These are phyloP conservation scores for Prinsepia uniflora DNA, from an alignment of 306 rosid genomes.

Conservation along the genomic window DNA sequence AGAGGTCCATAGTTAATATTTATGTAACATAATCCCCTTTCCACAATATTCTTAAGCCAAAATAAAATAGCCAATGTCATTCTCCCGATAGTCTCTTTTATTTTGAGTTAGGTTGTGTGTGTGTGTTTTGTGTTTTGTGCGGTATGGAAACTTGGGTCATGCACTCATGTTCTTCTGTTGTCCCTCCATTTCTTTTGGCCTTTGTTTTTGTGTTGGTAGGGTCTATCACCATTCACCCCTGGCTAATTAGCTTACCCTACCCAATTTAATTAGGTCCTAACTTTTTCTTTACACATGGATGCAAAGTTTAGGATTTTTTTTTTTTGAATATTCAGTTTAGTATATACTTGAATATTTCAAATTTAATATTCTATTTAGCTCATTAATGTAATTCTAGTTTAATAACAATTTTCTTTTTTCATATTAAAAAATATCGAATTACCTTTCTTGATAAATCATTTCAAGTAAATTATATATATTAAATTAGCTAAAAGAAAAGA, in stretches of 20 bases:
- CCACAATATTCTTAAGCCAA: too few relatives aligned
- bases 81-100: slow-evolving; percentile 27
- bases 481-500: too few relatives aligned
- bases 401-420: too few relatives aligned
- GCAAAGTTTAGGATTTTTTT: background rate
- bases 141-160: slow-evolving; percentile 25
- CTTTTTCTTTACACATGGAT: background rate
- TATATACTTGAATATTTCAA: background rate
- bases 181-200: background rate
- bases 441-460: too few relatives aligned
- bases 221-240: background rate
- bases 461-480: too few relatives aligned
- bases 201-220: background rate
- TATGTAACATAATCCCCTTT: too few relatives aligned
- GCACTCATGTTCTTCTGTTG: slow-evolving; percentile 28
- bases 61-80: too few relatives aligned
- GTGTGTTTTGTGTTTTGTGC: slow-evolving; percentile 11
- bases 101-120: slow-evolving; percentile 24
- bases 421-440: too few relatives aligned
- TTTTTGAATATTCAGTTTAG: background rate
- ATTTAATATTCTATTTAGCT: too few relatives aligned
- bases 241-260: background rate
- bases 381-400: too few relatives aligned
- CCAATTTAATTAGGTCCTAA: background rate
- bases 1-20: too few relatives aligned